These are phyloP conservation scores for Pichia inconspicua DNA, from an alignment of 1,139 yeast species.

Conservation along the genomic window DNA sequence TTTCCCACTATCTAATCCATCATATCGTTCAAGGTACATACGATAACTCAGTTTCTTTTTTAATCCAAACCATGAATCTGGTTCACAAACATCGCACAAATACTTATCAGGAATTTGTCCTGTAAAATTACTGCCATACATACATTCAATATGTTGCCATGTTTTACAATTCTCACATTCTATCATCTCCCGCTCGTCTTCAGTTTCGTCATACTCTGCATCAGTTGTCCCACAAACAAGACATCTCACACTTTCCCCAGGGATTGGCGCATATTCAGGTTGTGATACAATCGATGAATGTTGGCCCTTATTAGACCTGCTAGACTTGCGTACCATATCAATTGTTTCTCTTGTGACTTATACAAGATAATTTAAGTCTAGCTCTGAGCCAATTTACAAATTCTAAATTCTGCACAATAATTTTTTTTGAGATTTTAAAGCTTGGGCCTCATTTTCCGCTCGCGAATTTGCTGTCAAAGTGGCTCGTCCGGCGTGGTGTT, in stretches of 20 bases:
- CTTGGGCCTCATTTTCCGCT: too few species aligned
- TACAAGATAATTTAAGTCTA: background rate
- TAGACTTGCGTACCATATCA: constrained; percentile 30
- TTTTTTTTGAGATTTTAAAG: background rate
- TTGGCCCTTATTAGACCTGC: constrained; percentile 37
- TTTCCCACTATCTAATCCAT: constrained; percentile 5
- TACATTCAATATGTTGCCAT: constrained; percentile 81
- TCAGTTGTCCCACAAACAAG: constrained; percentile 59
- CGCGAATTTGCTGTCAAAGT: too few species aligned
- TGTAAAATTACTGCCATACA: constrained; percentile 43
- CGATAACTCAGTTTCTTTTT: constrained; percentile 15
- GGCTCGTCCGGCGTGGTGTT: too few species aligned
- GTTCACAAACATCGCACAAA: constrained; percentile 44
- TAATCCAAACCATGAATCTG: constrained; percentile 18
- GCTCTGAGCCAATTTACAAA: background rate
- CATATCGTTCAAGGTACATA: constrained; percentile 17
- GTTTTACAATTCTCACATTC: constrained; percentile 72
- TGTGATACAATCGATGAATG: constrained; percentile 17
- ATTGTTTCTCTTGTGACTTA: background rate
- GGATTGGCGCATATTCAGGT: constrained; percentile 4
- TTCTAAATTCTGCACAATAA: background rate
- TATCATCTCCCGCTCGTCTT: constrained; percentile 59
- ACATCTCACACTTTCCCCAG: constrained; percentile 44
- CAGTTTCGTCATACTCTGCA: constrained; percentile 53
- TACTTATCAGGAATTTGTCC: constrained; percentile 39